phyloP scores from a whole-genome alignment of 2,329 filamentous ascomycete species.

The Cladosporium austrohemisphaericum region DNA sequence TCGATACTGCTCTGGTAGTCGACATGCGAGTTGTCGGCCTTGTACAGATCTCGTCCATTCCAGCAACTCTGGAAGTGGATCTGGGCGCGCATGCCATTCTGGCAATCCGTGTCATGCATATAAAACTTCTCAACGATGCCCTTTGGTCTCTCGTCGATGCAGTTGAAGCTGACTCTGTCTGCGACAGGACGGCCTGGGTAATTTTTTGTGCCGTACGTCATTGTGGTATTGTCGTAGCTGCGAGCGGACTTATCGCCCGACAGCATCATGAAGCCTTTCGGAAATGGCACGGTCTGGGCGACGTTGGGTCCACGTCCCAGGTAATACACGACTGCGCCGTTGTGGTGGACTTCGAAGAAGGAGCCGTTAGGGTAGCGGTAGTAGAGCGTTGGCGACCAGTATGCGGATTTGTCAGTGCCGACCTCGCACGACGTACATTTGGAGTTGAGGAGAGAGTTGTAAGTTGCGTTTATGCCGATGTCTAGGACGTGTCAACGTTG shows the following conservation, averaged over 20 bases:
- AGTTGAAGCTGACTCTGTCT: constrained; percentile 45
- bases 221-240: constrained; percentile 37
- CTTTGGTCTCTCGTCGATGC: constrained; percentile 25
- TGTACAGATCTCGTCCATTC: constrained; percentile 36
- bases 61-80: constrained; percentile 39
- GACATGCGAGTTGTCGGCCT: constrained; percentile 40
- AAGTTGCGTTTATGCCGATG: constrained; percentile 62
- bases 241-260: constrained; percentile 60
- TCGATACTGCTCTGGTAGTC: constrained; percentile 39
- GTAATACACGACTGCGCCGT: constrained; percentile 74
- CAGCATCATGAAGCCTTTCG: constrained; percentile 66
- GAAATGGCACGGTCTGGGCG: constrained; percentile 64
- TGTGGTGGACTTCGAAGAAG: constrained; percentile 49
- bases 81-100: constrained; percentile 35
- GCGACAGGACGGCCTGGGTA: constrained; percentile 47
- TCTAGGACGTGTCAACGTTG: constrained; percentile 31
- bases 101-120: constrained; percentile 33
- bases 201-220: constrained; percentile 35
- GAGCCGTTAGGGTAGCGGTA: constrained; percentile 34
- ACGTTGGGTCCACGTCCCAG: constrained; percentile 44
- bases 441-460: constrained; percentile 56
- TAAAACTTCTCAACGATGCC: constrained; percentile 29
- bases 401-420: constrained; percentile 35
- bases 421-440: constrained; percentile 45
- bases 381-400: constrained; percentile 37